These are phyloP conservation scores for Boletus pseudopeckii DNA, from an alignment of 768 basidiomycete genomes.

Conservation along the genomic window DNA sequence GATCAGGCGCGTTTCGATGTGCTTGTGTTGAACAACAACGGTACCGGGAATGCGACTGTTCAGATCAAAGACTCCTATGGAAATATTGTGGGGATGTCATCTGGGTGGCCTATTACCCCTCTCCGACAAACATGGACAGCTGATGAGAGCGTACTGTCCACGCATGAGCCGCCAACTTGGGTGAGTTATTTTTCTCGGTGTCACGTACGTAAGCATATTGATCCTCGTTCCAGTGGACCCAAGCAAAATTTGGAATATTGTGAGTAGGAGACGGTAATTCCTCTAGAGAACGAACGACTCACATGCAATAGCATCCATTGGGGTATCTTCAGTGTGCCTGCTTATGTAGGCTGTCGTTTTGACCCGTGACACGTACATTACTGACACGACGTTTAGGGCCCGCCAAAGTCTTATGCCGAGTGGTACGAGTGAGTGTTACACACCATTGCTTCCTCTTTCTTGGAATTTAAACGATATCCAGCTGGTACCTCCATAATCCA, in stretches of 20 bases:
- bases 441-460: too few relatives aligned
- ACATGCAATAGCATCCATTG: conserved; percentile 41
- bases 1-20: conserved; percentile 53
- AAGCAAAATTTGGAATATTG: conserved; percentile 52
- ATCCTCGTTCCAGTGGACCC: conserved; percentile 39
- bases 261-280: conserved; percentile 23
- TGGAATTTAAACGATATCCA: conserved; percentile 3
- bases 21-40: conserved; percentile 36
- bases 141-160: conserved; percentile 34
- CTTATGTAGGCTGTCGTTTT: conserved; percentile 30
- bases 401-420: conserved; percentile 44
- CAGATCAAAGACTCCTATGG: conserved; percentile 35
- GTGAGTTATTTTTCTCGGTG: conserved; percentile 26
- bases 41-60: conserved; percentile 28
- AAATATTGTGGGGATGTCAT: conserved; percentile 33
- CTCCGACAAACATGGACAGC: conserved; percentile 41
- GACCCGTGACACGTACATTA: not conserved
- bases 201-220: conserved; percentile 1
- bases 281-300: not conserved
- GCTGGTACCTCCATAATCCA: conserved; percentile 39
- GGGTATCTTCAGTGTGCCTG: conserved; percentile 46
- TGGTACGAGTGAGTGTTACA: conserved; percentile 48
- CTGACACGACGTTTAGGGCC: conserved; percentile 31
- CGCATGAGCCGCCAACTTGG: conserved; percentile 56
- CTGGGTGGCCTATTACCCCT: conserved; percentile 37